Conservation (phyloP, 164 flowering plant genomes). For the Aristolochia californica region DNA sequence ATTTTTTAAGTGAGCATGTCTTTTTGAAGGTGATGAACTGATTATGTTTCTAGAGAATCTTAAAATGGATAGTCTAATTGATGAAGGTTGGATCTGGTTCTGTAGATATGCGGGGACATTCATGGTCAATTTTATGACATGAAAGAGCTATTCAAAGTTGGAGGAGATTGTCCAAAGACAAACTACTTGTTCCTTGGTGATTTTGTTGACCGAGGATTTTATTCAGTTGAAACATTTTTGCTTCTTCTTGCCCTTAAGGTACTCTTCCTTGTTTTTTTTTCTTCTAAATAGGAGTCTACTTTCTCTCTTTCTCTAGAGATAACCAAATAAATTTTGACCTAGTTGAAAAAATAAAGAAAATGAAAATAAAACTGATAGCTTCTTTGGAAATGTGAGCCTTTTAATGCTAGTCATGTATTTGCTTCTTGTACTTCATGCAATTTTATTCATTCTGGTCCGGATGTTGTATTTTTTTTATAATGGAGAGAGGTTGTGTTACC, state of each 20-base stretch:
- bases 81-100: background rate
- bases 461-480: too few relatives aligned
- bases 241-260: constrained; percentile 95
- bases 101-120: constrained; percentile 96
- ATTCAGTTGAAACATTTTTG: constrained; percentile 95
- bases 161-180: constrained; percentile 98
- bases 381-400: background rate
- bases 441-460: too few relatives aligned
- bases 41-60: too few relatives aligned
- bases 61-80: too few relatives aligned
- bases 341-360: too few relatives aligned
- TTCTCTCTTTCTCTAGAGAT: background rate
- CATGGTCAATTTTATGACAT: constrained; percentile 98
- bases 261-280: constrained; percentile 5
- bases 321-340: too few relatives aligned
- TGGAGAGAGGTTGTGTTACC: too few relatives aligned
- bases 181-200: constrained; percentile 96
- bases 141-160: constrained; percentile 98
- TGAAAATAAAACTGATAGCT: background rate
- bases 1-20: too few relatives aligned
- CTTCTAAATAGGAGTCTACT: background rate
- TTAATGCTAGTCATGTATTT: too few relatives aligned
- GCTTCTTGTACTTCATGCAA: too few relatives aligned
- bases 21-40: too few relatives aligned
- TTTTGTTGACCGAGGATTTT: constrained; percentile 96